A percentile compares a stretch with the other conserved stretches of the same genome.
Evolutionary conservation across 2,329 filamentous ascomycete genomes (phyloP).

Genomic region (Coleophoma eucalyptorum): DNA sequence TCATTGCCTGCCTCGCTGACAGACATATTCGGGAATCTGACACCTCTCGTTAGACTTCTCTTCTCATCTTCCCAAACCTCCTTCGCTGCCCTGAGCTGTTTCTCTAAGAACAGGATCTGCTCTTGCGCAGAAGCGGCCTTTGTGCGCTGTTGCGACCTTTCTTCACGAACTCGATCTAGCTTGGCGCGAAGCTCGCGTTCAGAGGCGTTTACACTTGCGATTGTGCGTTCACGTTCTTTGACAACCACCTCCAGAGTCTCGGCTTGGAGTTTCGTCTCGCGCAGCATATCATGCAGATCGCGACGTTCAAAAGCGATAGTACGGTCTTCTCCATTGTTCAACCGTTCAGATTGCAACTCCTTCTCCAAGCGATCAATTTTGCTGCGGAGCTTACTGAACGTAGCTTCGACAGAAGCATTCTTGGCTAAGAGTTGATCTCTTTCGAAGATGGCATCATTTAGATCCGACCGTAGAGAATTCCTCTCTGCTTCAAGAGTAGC

Average conservation of each 20-base stretch:
- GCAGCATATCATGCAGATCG: conserved; percentile 57
- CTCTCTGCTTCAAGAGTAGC: conserved; percentile 30
- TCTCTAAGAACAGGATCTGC: conserved; percentile 27
- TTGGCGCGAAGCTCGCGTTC: conserved; percentile 61
- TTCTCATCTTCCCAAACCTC: conserved; percentile 43
- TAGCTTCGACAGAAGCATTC: conserved; percentile 39
- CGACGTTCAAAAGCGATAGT: conserved; percentile 54
- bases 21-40: conserved; percentile 34
- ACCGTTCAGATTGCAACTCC: conserved; percentile 50
- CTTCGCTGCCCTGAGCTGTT: conserved; percentile 32
- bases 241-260: conserved; percentile 72
- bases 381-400: conserved; percentile 43
- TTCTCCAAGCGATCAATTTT: conserved; percentile 38
- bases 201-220: conserved; percentile 52
- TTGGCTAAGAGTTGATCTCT: conserved; percentile 34
- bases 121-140: conserved; percentile 14
- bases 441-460: conserved; percentile 40
- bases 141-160: conserved; percentile 43
- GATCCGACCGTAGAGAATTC: conserved; percentile 19
- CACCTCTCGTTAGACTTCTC: conserved; percentile 32
- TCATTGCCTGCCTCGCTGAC: conserved; percentile 34
- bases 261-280: conserved; percentile 58
- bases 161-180: conserved; percentile 65
- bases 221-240: conserved; percentile 61
- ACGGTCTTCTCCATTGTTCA: conserved; percentile 52